Conservation (phyloP, 2,329 filamentous ascomycete species). For the Calonectria multiphialidica region DNA sequence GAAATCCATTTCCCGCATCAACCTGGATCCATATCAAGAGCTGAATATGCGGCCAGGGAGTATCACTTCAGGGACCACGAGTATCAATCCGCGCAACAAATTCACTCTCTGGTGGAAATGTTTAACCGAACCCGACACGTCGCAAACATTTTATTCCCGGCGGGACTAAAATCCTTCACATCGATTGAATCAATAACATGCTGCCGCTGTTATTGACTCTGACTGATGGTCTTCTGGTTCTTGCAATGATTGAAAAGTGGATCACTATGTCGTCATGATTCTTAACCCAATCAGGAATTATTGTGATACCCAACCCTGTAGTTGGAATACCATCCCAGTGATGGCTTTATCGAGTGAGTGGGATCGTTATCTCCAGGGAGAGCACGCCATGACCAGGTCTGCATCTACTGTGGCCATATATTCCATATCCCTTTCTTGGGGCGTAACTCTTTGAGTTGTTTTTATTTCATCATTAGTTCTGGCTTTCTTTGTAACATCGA, state of each 20-base stretch:
- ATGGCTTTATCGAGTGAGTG: background rate
- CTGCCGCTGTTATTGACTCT: background rate
- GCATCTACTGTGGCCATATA: background rate
- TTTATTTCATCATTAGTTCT: background rate
- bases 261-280: background rate
- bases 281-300: background rate
- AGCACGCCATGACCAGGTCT: constrained; percentile 1
- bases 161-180: background rate
- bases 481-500: background rate
- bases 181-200: background rate
- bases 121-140: background rate
- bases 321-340: background rate
- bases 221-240: background rate
- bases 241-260: constrained; percentile 10
- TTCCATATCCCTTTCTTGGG: background rate
- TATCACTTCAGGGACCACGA: background rate
- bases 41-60: no score
- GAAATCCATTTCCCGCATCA: no score
- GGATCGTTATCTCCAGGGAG: background rate
- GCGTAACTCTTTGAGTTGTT: no score
- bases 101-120: background rate
- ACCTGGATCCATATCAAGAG: no score
- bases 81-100: no score
- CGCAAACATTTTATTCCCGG: background rate
- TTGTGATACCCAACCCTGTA: background rate